A percentile compares a stretch with the other conserved stretches of the same genome.
phyloP scores from a whole-genome alignment of 2,329 filamentous ascomycete species.

The Exophiala sp. region DNA sequence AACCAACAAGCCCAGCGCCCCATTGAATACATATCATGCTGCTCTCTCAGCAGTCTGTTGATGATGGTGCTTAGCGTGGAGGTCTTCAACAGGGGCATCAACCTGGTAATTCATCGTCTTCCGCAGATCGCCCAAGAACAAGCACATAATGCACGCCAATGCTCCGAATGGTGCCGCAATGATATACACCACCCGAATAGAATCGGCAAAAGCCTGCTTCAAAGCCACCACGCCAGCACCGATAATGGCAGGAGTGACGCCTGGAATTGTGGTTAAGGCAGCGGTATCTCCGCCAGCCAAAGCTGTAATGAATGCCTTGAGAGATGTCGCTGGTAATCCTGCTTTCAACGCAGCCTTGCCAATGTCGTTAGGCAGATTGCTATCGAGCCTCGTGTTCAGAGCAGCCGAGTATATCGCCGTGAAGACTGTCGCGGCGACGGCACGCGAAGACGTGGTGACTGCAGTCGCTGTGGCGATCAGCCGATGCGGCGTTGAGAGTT shows the following conservation, averaged over 20 bases:
- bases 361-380: constrained; percentile 17
- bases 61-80: constrained; percentile 20
- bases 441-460: constrained; percentile 22
- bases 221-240: constrained; percentile 5
- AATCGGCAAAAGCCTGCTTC: constrained; percentile 24
- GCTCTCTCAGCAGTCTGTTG: neutral
- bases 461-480: constrained; percentile 26
- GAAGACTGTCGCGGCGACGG: constrained; percentile 22
- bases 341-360: constrained; percentile 11
- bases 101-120: constrained; percentile 26
- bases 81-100: constrained; percentile 25
- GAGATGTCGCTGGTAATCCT: constrained; percentile 14
- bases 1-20: too few species aligned
- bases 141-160: constrained; percentile 18
- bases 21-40: neutral
- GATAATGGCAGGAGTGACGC: constrained; percentile 16
- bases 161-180: constrained; percentile 22
- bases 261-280: constrained; percentile 9
- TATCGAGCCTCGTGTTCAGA: constrained; percentile 11
- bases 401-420: constrained; percentile 23
- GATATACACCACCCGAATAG: constrained; percentile 21
- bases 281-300: constrained; percentile 17
- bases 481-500: constrained; percentile 21
- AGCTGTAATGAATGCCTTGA: constrained; percentile 16
- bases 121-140: constrained; percentile 22